Evolutionary conservation across 1,284 basidiomycete species (phyloP).

Genomic region (Coniferiporia weirii): DNA sequence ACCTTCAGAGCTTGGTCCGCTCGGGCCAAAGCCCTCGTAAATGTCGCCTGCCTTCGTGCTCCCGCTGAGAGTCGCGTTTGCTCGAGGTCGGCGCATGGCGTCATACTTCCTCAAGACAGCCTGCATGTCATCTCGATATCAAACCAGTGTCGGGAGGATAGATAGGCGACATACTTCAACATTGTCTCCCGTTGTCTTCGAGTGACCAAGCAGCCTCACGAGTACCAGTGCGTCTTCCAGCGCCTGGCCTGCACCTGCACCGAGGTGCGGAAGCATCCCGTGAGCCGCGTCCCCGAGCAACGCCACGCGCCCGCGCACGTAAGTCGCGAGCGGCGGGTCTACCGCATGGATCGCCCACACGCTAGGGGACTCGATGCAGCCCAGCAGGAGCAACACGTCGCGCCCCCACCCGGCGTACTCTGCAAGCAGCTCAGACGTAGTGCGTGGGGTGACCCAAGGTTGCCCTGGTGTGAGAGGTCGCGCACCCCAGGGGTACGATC

Average conservation of each 20-base stretch:
- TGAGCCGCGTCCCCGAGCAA: constrained; percentile 60
- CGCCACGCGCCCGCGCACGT: constrained; percentile 41
- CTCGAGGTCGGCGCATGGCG: constrained; percentile 17
- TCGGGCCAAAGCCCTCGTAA: constrained; percentile 35
- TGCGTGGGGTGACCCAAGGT: constrained; percentile 44
- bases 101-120: constrained; percentile 17
- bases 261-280: constrained; percentile 56
- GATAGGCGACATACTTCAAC: constrained; percentile 37
- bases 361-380: constrained; percentile 43
- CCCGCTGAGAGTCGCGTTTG: constrained; percentile 11
- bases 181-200: constrained; percentile 38
- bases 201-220: constrained; percentile 42
- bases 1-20: constrained; percentile 24
- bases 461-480: constrained; percentile 29
- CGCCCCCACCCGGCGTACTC: constrained; percentile 46
- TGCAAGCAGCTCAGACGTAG: constrained; percentile 40
- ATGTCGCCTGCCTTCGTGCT: constrained; percentile 22
- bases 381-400: constrained; percentile 40
- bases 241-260: constrained; percentile 58
- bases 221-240: constrained; percentile 56
- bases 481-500: constrained; percentile 36
- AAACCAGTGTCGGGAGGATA: not conserved
- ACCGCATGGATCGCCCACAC: constrained; percentile 59
- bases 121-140: constrained; percentile 17
- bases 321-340: constrained; percentile 44